Evolutionary conservation across 129 eudicot species (phyloP), one percentile per base, ranked within the genome.

Genomic region (Flaveria trinervia): DNA sequence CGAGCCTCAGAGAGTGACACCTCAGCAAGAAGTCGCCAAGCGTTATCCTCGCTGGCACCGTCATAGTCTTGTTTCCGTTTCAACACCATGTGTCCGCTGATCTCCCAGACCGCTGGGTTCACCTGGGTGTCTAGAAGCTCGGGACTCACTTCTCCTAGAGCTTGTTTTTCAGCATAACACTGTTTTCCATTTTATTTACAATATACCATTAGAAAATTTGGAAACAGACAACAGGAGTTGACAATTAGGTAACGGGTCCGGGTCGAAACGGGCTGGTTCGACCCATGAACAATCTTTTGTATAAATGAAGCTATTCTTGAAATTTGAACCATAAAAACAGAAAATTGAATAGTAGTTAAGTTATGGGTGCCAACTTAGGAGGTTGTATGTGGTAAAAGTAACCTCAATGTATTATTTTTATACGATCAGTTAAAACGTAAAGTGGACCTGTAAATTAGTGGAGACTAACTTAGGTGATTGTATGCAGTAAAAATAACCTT

Each of bases 81-180:
- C 85, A 95, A 73, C 65, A 88, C 99, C 92, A 95, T 95, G 72
- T 95, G 99, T 49, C 99, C 99, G 48, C 99, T 95, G 64, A 95
- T 95, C 80, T 95, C 99, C 99, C 99, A 95, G 60, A 92, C 99
- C 5, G 99, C 99, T 1, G 99, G 99, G 71, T 95, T 95, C 82
- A 95, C 99, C 81, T 95, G 99, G 61, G 99, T 91, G 75, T 95
- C 97, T 23, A 95, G 88, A 73, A 95, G 87, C 89, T 95, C 99
- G 9, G 88, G n/a, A 65, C 91, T 89, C 73, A 95, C 97, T 84
- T 95, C 99, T 44, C 97, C 96, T 9, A 95, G 87, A 64, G 99
- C 99, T 65, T 95, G 99, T 84, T 91, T 95, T 88, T 95, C 99
- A 1, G 99, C 99, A 71, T 95, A 95, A 52, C 99, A 95, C 99